Percentiles rank a stretch among this genome's conserved stretches.
phyloP scores from a whole-genome alignment of 305 asterid genomes.

The Coffea humblotiana region DNA sequence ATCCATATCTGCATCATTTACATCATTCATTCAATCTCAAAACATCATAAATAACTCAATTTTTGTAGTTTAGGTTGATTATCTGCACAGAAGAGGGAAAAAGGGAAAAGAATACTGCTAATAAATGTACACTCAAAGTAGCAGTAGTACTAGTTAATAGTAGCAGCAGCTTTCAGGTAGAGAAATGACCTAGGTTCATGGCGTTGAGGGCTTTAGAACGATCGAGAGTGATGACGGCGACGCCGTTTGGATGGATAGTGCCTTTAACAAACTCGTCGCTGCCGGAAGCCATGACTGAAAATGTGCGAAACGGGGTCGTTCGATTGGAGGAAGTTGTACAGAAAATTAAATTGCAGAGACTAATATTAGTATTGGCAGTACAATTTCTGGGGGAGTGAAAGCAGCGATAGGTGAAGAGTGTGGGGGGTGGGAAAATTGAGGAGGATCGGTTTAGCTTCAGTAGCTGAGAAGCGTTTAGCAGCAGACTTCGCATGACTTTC shows the following conservation, averaged over 20 bases:
- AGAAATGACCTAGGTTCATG: slow-evolving; percentile 65
- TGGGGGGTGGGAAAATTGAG: not conserved
- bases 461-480: slow-evolving; percentile 11
- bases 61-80: not conserved
- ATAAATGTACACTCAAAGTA: not conserved
- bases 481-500: slow-evolving; percentile 20
- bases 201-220: slow-evolving; percentile 98
- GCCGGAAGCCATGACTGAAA: slow-evolving; percentile 28
- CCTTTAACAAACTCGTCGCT: slow-evolving; percentile 71
- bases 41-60: not conserved
- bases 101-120: too few relatives aligned
- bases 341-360: not conserved
- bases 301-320: slow-evolving; percentile 15
- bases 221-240: slow-evolving; percentile 88
- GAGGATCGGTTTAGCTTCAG: slow-evolving; percentile 10
- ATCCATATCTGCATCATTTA: slow-evolving; percentile 75
- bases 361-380: not conserved
- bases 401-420: slow-evolving; percentile 11
- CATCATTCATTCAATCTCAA: not conserved
- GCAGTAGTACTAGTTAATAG: not conserved
- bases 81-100: not conserved
- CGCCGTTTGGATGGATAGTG: slow-evolving; percentile 74
- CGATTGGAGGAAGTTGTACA: too few relatives aligned
- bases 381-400: not conserved
- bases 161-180: not conserved